phyloP scores from a whole-genome alignment of 2,329 filamentous ascomycete genomes.

The Pseudogymnoascus verrucosus region DNA sequence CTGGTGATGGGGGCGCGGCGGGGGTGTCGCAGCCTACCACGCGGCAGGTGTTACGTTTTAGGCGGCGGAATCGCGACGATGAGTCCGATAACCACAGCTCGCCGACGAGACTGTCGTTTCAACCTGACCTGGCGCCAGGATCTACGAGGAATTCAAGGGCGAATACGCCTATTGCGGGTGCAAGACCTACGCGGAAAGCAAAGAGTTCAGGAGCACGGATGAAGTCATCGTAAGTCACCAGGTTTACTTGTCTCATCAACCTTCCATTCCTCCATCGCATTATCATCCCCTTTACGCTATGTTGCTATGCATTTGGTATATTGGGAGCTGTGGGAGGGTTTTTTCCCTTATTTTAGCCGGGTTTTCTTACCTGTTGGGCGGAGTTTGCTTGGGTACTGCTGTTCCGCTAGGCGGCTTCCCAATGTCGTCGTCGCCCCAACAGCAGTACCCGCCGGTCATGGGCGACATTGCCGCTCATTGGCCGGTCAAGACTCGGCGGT shows the following conservation, averaged over 20 bases:
- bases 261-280: constrained; percentile 13
- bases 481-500: not conserved
- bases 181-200: constrained; percentile 49
- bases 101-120: constrained; percentile 42
- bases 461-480: not conserved
- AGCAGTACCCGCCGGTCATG: not conserved
- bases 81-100: constrained; percentile 47
- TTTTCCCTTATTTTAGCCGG: constrained; percentile 15
- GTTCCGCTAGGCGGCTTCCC: not conserved
- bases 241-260: constrained; percentile 11
- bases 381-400: not conserved
- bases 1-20: constrained; percentile 17
- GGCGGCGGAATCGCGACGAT: constrained; percentile 33
- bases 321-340: constrained; percentile 4
- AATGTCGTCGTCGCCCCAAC: not conserved
- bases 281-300: constrained; percentile 10
- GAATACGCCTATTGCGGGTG: constrained; percentile 47
- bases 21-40: constrained; percentile 13
- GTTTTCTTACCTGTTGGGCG: constrained; percentile 10
- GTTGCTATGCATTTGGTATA: not conserved
- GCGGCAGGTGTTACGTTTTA: constrained; percentile 20
- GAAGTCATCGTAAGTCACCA: constrained; percentile 58
- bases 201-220: constrained; percentile 50
- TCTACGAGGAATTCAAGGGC: constrained; percentile 49
- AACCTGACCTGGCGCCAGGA: constrained; percentile 34